Base-by-base conservation (phyloP, 2,329 filamentous ascomycete genomes). In the Ophiognomonia clavigignenti-juglandacearum region DNA sequence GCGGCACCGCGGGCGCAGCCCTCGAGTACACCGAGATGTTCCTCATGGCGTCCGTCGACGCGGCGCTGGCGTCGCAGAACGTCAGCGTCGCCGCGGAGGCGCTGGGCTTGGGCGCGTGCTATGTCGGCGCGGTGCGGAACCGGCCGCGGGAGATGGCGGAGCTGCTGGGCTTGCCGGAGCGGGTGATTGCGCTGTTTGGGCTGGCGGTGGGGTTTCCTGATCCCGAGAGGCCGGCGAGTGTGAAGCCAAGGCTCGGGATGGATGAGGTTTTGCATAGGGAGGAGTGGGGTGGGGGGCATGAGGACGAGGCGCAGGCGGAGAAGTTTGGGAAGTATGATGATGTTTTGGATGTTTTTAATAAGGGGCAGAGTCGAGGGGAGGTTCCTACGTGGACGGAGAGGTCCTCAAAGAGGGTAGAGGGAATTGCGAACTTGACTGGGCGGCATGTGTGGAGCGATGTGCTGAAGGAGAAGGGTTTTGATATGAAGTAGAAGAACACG, bases 11-110 rank as follows among this genome's bases (percentile, higher is more conserved):
- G 6, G 59, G 56, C 9, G 50, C 40, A 13, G 58, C 58, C 0
- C 57, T 64, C 6, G 54, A 55, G 39, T 63, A 58, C 44, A 57
- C 56, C 35, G 61, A 64, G 44, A 60, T 61, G 58, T 64, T 63
- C 48, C 50, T 62, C 11, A 61, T 62, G 54, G 61, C 61, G 3
- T 55, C 59, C 7, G 50, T 64, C 23, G 62, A 64, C 38, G 60
- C 62, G 3, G 55, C 55, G 2, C 56, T 64, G 18, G 62, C 61
- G 3, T 59, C 57, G 7, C 61, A 64, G 51, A 64, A 63, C 43
- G 57, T 55, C 8, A 38, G 50, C 5, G 49, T 61, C 6, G 62
- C 61, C 2, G 61, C 57, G 22, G 61, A 64, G 48, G 53, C 59
- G 1, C 55, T 64, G n/a, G 61, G 61, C 0, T 51, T 64, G 6